Percentiles rank a stretch among this genome's conserved stretches.
phyloP scores from a whole-genome alignment of 2,329 filamentous ascomycete species.

The Aureobasidium sp. region DNA sequence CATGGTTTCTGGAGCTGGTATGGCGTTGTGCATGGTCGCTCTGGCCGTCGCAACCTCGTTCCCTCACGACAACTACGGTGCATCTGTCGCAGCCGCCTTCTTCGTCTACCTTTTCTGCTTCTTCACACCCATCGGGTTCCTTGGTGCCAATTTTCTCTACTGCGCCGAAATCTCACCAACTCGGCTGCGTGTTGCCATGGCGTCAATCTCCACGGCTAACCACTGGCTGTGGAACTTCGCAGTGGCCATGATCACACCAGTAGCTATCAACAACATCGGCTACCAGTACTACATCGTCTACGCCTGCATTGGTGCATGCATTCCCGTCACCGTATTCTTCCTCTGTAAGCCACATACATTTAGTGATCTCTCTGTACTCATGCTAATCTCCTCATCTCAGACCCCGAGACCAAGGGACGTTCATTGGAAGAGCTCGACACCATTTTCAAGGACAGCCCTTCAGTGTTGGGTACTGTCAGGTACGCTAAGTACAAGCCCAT shows the following conservation, averaged over 20 bases:
- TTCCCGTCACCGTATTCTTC: conserved; percentile 39
- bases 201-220: conserved; percentile 48
- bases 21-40: conserved; percentile 48
- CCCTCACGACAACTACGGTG: conserved; percentile 33
- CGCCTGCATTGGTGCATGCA: conserved; percentile 38
- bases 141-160: conserved; percentile 54
- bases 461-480: conserved; percentile 12
- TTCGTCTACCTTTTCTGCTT: conserved; percentile 55
- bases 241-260: conserved; percentile 30
- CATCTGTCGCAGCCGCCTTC: conserved; percentile 45
- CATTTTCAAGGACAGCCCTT: conserved; percentile 20
- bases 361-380: neutral
- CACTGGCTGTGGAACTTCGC: conserved; percentile 42
- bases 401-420: conserved; percentile 24
- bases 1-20: conserved; percentile 45
- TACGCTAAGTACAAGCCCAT: conserved; percentile 16
- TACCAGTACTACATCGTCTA: conserved; percentile 47
- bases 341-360: conserved; percentile 30
- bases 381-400: neutral
- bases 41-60: conserved; percentile 46
- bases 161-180: conserved; percentile 50
- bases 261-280: conserved; percentile 43
- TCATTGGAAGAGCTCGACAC: conserved; percentile 26
- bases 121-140: conserved; percentile 52
- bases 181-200: conserved; percentile 46